Percentiles rank a stretch among this genome's conserved stretches.
Evolutionary conservation across 441 rosid genomes (phyloP).

Genomic region (Corymbia citriodora): DNA sequence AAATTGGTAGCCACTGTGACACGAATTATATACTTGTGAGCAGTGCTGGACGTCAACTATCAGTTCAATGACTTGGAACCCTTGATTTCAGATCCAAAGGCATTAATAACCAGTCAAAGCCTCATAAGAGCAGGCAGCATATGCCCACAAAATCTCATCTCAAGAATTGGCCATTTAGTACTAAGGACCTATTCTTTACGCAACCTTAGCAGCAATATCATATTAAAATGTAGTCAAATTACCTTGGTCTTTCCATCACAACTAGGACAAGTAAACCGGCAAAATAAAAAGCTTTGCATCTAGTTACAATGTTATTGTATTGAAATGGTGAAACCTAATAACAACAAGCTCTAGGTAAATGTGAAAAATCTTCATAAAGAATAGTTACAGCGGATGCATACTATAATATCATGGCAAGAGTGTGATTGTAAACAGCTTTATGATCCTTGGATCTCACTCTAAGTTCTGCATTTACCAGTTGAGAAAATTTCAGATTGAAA

Average conservation of each 20-base stretch:
- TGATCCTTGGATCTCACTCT: too few relatives aligned
- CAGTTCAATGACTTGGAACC: background rate
- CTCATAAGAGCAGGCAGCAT: background rate
- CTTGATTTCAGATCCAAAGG: background rate
- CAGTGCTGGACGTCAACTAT: background rate
- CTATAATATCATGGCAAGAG: too few relatives aligned
- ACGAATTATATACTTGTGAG: background rate
- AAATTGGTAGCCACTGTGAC: background rate
- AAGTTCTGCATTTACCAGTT: too few relatives aligned
- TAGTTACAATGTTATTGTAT: background rate
- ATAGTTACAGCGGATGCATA: too few relatives aligned
- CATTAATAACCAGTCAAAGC: background rate
- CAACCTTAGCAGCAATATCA: background rate
- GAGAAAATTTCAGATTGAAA: too few relatives aligned
- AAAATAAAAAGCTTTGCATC: background rate
- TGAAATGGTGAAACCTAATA: background rate
- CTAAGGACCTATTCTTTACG: background rate
- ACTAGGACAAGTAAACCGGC: background rate
- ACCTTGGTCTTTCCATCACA: background rate
- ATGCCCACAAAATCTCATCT: background rate
- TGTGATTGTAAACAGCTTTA: rapidly evolving
- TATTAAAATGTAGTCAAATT: background rate
- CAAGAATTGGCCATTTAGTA: background rate
- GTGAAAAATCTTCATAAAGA: background rate
- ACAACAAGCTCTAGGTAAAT: background rate